These are phyloP conservation scores for Candida tropicalis DNA, from an alignment of 1,139 yeast species.

Conservation along the genomic window DNA sequence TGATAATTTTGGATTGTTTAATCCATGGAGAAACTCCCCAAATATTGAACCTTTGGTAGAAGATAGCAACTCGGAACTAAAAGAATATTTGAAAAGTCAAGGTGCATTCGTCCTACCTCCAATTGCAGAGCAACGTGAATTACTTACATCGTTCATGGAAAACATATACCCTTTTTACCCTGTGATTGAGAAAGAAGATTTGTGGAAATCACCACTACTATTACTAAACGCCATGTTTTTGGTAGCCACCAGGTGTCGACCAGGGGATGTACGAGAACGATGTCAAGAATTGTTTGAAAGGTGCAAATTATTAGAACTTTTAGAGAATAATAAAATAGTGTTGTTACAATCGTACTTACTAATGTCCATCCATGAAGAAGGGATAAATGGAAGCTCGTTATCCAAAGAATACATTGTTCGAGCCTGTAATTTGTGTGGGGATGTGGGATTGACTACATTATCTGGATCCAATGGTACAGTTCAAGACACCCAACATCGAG, in stretches of 20 bases:
- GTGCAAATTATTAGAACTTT: slow-evolving; percentile 26
- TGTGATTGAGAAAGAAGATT: slow-evolving; percentile 22
- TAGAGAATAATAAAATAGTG: slow-evolving; percentile 26
- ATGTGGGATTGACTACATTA: slow-evolving; percentile 26
- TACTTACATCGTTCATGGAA: slow-evolving; percentile 23
- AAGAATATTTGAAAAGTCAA: slow-evolving; percentile 20
- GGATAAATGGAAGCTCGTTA: slow-evolving; percentile 26
- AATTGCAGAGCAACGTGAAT: slow-evolving; percentile 19
- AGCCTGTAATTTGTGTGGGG: slow-evolving; percentile 29
- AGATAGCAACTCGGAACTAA: slow-evolving; percentile 20
- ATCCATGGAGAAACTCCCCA: slow-evolving; percentile 29
- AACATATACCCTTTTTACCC: slow-evolving; percentile 29
- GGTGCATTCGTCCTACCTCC: slow-evolving; percentile 27
- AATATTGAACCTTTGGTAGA: slow-evolving; percentile 13
- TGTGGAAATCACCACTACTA: slow-evolving; percentile 20
- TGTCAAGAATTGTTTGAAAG: slow-evolving; percentile 23
- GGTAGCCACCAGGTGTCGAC: slow-evolving; percentile 23
- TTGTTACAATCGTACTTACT: slow-evolving; percentile 28
- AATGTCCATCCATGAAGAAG: slow-evolving; percentile 30
- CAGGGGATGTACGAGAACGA: slow-evolving; percentile 17
- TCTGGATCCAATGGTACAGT: slow-evolving; percentile 22
- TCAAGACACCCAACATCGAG: slow-evolving; percentile 7
- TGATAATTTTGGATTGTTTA: slow-evolving; percentile 27
- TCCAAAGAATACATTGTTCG: slow-evolving; percentile 25
- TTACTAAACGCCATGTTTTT: slow-evolving; percentile 29